These are phyloP conservation scores for Schwanniomyces occidentalis DNA, from an alignment of 805 yeast species.

Conservation along the genomic window DNA sequence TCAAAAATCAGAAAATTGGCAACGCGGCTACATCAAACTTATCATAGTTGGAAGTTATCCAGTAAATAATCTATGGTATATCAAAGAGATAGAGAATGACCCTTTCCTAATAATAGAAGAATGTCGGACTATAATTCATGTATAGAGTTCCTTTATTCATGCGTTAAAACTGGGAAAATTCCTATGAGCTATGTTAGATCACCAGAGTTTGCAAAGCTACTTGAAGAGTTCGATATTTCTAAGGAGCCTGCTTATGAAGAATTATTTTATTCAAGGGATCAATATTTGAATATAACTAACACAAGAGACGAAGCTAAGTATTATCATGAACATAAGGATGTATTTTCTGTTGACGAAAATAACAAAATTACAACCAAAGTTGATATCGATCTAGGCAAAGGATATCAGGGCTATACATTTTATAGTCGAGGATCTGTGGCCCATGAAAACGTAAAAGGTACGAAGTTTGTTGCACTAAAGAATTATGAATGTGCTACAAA, in stretches of 20 bases:
- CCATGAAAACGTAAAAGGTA: conserved; percentile 7
- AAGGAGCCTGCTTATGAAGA: conserved; percentile 7
- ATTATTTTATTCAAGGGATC: conserved; percentile 7
- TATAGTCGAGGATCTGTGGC: conserved; percentile 4
- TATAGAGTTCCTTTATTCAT: conserved; percentile 2
- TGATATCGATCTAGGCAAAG: conserved; percentile 6
- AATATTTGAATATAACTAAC: conserved; percentile 3
- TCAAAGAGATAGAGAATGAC: no score
- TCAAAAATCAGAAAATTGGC: no score
- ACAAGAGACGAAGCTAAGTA: conserved; percentile 6
- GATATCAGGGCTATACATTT: conserved; percentile 3
- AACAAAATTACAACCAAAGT: neutral
- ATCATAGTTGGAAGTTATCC: no score
- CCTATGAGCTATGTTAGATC: conserved; percentile 7
- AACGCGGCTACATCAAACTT: no score
- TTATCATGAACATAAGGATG: conserved; percentile 2
- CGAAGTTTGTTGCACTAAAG: conserved; percentile 7
- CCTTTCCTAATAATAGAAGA: no score
- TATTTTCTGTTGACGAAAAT: conserved; percentile 2
- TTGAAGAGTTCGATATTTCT: conserved; percentile 1
- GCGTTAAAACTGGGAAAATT: conserved; percentile 6
- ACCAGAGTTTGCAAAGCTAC: conserved; percentile 3
- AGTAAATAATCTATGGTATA: no score
- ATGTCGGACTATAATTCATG: no score
- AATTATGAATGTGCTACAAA: conserved; percentile 3